Conservation (phyloP, 1,139 yeast species). For the Pichia sp. region DNA sequence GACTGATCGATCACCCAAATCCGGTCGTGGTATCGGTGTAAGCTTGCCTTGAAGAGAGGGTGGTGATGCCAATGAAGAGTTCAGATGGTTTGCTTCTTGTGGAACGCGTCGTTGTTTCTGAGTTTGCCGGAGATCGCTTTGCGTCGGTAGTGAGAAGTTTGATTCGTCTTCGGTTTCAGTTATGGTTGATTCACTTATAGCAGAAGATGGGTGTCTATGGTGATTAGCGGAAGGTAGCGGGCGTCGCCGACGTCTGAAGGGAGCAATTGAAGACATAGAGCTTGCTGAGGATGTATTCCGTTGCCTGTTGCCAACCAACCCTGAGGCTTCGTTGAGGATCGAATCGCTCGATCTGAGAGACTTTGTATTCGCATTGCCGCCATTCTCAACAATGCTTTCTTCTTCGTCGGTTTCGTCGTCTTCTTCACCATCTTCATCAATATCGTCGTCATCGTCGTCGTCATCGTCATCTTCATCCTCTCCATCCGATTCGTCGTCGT, state of each 20-base stretch:
- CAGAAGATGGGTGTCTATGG: not conserved
- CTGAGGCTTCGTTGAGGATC: not conserved
- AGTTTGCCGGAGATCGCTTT: not conserved
- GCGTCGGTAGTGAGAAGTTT: not conserved
- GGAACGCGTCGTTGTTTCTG: too few species aligned
- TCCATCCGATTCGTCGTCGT: not conserved
- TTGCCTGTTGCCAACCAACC: not conserved
- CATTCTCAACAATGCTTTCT: too few species aligned
- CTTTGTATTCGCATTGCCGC: not conserved
- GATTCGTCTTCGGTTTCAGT: not conserved
- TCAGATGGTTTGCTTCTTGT: too few species aligned
- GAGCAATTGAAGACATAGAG: not conserved
- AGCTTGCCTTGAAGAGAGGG: not conserved
- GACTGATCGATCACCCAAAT: slow-evolving; percentile 2
- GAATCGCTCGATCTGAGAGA: not conserved
- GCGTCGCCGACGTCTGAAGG: not conserved
- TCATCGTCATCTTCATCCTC: not conserved
- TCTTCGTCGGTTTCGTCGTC: too few species aligned
- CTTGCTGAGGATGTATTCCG: not conserved
- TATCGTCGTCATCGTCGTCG: not conserved
- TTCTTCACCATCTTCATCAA: not conserved
- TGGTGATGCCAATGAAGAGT: slow-evolving; percentile 1
- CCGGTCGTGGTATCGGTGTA: not conserved
- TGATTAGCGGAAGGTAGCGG: not conserved
- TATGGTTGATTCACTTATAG: not conserved